These are phyloP conservation scores for Paramecium caudatum DNA, from an alignment of 73 alveolate species.

Conservation along the genomic window DNA sequence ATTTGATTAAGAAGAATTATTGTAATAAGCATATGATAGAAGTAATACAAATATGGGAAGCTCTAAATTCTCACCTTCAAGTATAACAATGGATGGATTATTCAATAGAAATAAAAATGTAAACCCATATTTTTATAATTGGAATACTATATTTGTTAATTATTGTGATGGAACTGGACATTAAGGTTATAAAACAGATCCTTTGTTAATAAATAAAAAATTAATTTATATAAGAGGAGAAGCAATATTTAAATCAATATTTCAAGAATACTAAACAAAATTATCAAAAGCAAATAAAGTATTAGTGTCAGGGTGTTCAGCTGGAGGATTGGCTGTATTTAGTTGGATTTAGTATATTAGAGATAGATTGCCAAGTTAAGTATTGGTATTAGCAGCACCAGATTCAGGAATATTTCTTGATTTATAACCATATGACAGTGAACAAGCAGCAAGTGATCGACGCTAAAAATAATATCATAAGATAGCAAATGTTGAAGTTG, in stretches of 20 bases:
- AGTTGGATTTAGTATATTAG: conserved; percentile 67
- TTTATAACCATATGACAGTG: conserved; percentile 40
- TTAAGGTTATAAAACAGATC: conserved; percentile 61
- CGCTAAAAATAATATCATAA: conserved; percentile 55
- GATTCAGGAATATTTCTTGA: conserved; percentile 74
- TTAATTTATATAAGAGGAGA: conserved; percentile 64
- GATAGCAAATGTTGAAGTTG: conserved; percentile 29
- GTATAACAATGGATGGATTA: conserved; percentile 41
- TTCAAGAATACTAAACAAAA: background rate
- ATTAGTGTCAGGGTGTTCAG: conserved; percentile 72
- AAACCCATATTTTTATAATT: conserved; percentile 66
- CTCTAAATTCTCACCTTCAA: conserved; percentile 9
- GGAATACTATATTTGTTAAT: conserved; percentile 69
- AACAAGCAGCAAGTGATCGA: conserved; percentile 60
- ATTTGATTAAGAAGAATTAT: background rate
- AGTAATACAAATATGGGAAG: conserved; percentile 15
- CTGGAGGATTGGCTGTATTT: conserved; percentile 75
- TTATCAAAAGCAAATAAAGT: conserved; percentile 3
- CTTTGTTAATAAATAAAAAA: conserved; percentile 6
- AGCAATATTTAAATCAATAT: conserved; percentile 52
- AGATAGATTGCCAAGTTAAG: conserved; percentile 51
- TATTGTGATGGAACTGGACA: conserved; percentile 78
- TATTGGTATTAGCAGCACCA: conserved; percentile 68
- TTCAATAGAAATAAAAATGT: conserved; percentile 20
- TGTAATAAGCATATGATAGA: conserved; percentile 35